These are phyloP conservation scores for Nakazawaea laoshanensis DNA, from an alignment of 805 yeast genomes.

Conservation along the genomic window DNA sequence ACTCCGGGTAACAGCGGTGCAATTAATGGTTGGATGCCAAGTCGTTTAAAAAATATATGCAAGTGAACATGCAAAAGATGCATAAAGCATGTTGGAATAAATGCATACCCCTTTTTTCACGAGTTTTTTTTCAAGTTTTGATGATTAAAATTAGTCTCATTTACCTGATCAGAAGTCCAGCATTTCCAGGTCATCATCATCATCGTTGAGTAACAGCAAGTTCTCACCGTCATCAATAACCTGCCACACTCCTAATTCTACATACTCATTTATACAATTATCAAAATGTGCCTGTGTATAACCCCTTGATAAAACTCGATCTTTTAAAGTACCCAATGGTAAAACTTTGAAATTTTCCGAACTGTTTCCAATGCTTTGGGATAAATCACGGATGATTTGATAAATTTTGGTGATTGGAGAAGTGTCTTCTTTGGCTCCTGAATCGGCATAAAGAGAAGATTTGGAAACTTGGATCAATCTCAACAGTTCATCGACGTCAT, in stretches of 20 bases:
- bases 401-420: slow-evolving; percentile 63
- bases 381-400: slow-evolving; percentile 57
- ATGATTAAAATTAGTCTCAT: too few species aligned
- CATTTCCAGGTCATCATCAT: slow-evolving; percentile 24
- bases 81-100: too few species aligned
- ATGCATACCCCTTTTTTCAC: too few species aligned
- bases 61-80: too few species aligned
- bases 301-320: slow-evolving; percentile 69
- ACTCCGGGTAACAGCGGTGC: too few species aligned
- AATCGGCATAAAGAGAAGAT: slow-evolving; percentile 59
- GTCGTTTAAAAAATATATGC: too few species aligned
- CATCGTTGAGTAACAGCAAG: slow-evolving; percentile 43
- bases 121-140: too few species aligned
- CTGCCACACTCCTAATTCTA: slow-evolving; percentile 68
- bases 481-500: slow-evolving; percentile 93
- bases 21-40: too few species aligned
- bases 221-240: slow-evolving; percentile 61
- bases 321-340: slow-evolving; percentile 42
- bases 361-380: slow-evolving; percentile 27
- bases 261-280: slow-evolving; percentile 70
- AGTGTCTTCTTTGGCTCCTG: slow-evolving; percentile 42
- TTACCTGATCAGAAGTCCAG: too few species aligned
- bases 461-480: slow-evolving; percentile 83
- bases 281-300: slow-evolving; percentile 73
- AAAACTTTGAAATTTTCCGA: slow-evolving; percentile 27